These are phyloP conservation scores for Solanum chiquidenum DNA, from an alignment of 257 asterid genomes.

Conservation along the genomic window DNA sequence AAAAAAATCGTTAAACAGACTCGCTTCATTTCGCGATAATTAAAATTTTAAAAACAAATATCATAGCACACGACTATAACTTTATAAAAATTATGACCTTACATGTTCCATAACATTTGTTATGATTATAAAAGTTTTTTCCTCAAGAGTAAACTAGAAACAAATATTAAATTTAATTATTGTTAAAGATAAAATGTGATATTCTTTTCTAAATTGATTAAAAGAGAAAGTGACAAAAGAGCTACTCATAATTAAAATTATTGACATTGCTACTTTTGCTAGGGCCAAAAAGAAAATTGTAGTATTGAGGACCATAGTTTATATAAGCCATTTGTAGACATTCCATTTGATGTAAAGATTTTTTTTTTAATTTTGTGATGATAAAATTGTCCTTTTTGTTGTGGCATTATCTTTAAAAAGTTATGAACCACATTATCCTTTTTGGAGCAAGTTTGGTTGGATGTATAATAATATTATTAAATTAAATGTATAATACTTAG, in stretches of 20 bases:
- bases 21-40: neutral
- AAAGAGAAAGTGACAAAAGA: neutral
- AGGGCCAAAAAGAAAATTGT: neutral
- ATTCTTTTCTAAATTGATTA: neutral
- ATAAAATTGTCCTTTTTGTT: neutral
- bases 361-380: neutral
- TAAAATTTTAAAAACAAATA: neutral
- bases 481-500: too few relatives aligned
- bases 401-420: neutral
- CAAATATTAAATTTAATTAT: neutral
- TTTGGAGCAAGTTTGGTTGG: neutral
- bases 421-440: neutral
- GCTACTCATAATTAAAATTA: neutral
- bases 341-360: neutral
- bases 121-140: neutral
- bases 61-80: neutral
- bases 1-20: neutral
- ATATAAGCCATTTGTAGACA: neutral
- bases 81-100: neutral
- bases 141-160: neutral
- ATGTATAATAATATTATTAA: too few relatives aligned
- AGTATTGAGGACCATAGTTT: neutral
- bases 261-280: neutral
- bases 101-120: neutral
- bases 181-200: neutral